Evolutionary conservation across 1,139 yeast genomes (phyloP), one percentile per base, ranked within the genome.

Genomic region (Komagataea norvegica): DNA sequence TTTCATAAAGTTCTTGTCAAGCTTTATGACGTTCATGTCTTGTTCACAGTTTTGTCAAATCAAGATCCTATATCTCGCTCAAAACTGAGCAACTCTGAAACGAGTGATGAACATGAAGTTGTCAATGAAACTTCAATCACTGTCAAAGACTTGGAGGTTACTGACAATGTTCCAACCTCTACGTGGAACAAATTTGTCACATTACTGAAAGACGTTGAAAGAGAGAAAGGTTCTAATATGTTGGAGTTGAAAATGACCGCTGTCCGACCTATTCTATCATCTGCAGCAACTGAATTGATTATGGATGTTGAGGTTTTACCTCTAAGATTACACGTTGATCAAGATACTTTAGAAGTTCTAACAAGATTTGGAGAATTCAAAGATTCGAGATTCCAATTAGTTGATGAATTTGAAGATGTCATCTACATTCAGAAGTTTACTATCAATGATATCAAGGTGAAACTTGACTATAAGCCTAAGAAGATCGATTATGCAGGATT

Each of bases 401-500:
- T 79, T 29, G 68, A 71, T 36, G 67, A 61, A 11, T 62, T 59
- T 37, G 77, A 72, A 14, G 94, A 85, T 45, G 71, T 74, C 5
- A 56, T 79, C 1, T 89, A 75, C 52, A 67, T 88, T 27, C 89
- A 86, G 51, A 77, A 77, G 52, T 72, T 88, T 33, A 74, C 74
- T 36, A 69, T 87, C 14, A 68, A 74, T 37, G 70, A 82, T 0
- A 63, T 91, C 1, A 73, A 72, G 34, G 60, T 93, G 25, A 79
- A 80, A 46, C 65, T 91, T 29, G 98, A 91, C 59, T 93, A 91
- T 59, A 89, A 88, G 56, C 98, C 98, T 0, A 89, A 88, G 54
- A 84, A 79, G 48, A 71, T 87, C 18, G 95, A 89, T 56, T 85
- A 84, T 55, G 74, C 77, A 3, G 96, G 95, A 0, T 69, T 91